A percentile compares a stretch with the other conserved stretches of the same genome.
Conservation (phyloP, 441 rosid species). For the Eutrema salsugineum region DNA sequence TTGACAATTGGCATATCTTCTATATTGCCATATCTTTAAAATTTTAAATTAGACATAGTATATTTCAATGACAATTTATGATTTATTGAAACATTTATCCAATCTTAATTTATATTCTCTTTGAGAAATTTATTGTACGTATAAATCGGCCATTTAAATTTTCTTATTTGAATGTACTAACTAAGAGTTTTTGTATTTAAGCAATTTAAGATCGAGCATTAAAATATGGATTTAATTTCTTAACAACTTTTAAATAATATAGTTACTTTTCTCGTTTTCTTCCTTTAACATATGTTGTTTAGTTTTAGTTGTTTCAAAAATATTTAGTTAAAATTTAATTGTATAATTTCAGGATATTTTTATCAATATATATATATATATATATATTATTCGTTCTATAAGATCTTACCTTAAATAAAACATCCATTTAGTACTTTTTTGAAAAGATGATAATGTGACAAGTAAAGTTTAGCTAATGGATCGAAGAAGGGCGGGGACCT, state of each 20-base stretch:
- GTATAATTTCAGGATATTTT: no score
- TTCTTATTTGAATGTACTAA: no score
- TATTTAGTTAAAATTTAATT: no score
- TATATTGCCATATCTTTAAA: neutral
- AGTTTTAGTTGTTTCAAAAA: neutral
- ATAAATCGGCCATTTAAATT: neutral
- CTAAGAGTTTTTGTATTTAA: no score
- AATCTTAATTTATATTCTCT: neutral
- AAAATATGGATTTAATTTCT: no score
- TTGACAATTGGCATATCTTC: neutral
- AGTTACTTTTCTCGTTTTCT: neutral
- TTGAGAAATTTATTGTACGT: neutral
- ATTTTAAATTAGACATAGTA: neutral
- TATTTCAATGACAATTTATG: neutral
- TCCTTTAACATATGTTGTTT: neutral
- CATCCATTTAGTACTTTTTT: neutral
- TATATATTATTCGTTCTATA: no score
- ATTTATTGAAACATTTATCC: neutral
- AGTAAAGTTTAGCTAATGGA: slow-evolving; percentile 7
- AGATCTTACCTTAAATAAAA: neutral
- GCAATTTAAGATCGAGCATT: no score
- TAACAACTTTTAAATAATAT: no score
- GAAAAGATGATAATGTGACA: neutral
- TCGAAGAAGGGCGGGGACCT: slow-evolving; percentile 20
- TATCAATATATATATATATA: no score